phyloP scores from a whole-genome alignment of 2,329 filamentous ascomycete species.

The Anthostomella pinea region DNA sequence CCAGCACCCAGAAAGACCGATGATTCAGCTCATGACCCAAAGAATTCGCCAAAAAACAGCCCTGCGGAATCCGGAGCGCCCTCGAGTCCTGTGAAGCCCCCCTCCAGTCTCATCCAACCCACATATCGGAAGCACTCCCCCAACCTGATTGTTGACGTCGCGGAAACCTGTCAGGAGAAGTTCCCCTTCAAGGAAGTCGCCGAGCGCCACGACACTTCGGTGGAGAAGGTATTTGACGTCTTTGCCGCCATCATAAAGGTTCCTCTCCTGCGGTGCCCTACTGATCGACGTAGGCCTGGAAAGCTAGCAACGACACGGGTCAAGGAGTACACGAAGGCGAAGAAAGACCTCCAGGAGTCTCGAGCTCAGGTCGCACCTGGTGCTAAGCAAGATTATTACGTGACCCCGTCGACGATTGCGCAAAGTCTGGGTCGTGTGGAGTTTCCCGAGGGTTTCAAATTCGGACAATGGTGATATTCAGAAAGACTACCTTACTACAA shows the following conservation, averaged over 20 bases:
- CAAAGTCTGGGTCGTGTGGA: conserved; percentile 22
- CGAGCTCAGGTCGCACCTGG: not conserved
- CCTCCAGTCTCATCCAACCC: conserved; percentile 25
- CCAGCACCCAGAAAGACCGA: conserved; percentile 1
- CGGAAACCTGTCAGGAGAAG: conserved; percentile 44
- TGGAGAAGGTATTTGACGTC: conserved; percentile 44
- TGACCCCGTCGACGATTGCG: conserved; percentile 22
- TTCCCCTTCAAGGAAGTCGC: conserved; percentile 48
- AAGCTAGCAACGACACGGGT: conserved; percentile 39
- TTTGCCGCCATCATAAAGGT: conserved; percentile 48
- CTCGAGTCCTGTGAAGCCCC: conserved; percentile 20
- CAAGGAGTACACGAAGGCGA: conserved; percentile 42
- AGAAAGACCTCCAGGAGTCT: conserved; percentile 33
- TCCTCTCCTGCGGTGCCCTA: conserved; percentile 44
- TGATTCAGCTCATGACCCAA: conserved; percentile 6
- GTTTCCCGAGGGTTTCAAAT: conserved; percentile 22
- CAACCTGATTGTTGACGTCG: conserved; percentile 46
- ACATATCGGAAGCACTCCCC: conserved; percentile 35
- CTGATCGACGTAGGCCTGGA: conserved; percentile 41
- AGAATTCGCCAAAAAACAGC: not conserved
- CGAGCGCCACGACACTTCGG: conserved; percentile 39
- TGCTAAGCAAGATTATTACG: conserved; percentile 2
- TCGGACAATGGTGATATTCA: conserved; percentile 3
- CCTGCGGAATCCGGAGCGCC: conserved; percentile 1
- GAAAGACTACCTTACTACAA: not conserved